Evolutionary conservation across 768 basidiomycete genomes (phyloP).

Genomic region (Candolleomyces aberdarensis): DNA sequence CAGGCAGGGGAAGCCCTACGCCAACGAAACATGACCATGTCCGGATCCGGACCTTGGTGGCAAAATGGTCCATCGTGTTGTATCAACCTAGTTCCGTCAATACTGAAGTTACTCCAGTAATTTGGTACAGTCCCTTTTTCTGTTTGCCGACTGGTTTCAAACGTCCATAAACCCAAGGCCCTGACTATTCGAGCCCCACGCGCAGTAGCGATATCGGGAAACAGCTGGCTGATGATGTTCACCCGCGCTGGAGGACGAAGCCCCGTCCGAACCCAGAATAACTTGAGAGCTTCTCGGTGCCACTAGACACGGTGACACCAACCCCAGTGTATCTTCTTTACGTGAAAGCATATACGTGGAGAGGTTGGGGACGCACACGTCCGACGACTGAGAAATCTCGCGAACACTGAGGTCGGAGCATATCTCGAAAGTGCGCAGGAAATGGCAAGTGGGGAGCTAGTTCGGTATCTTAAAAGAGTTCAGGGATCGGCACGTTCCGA

Average conservation of each 20-base stretch:
- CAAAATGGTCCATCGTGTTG: background rate
- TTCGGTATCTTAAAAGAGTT: slow-evolving; percentile 5
- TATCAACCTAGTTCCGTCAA: slow-evolving; percentile 6
- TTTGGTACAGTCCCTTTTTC: background rate
- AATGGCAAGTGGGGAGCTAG: slow-evolving; percentile 2
- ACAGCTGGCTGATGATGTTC: background rate
- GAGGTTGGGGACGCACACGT: background rate
- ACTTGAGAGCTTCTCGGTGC: background rate
- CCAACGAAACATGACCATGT: background rate
- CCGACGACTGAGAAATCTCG: too few species aligned
- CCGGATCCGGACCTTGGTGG: background rate
- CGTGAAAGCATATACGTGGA: slow-evolving; percentile 1
- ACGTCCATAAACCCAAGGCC: background rate
- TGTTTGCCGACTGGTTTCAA: slow-evolving; percentile 2
- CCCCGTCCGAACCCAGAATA: background rate
- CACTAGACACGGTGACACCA: background rate
- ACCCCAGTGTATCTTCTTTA: background rate
- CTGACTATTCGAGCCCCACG: background rate
- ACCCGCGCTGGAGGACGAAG: too few species aligned
- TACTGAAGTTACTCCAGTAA: slow-evolving; percentile 4
- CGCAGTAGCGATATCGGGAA: background rate
- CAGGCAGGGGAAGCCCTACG: background rate
- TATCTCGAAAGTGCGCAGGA: slow-evolving; percentile 1
- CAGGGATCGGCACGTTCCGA: slow-evolving; percentile 31
- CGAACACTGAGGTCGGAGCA: slow-evolving; percentile 4